Base-by-base conservation (phyloP, 495 filamentous ascomycete species). In the Rhypophila decipiens region DNA sequence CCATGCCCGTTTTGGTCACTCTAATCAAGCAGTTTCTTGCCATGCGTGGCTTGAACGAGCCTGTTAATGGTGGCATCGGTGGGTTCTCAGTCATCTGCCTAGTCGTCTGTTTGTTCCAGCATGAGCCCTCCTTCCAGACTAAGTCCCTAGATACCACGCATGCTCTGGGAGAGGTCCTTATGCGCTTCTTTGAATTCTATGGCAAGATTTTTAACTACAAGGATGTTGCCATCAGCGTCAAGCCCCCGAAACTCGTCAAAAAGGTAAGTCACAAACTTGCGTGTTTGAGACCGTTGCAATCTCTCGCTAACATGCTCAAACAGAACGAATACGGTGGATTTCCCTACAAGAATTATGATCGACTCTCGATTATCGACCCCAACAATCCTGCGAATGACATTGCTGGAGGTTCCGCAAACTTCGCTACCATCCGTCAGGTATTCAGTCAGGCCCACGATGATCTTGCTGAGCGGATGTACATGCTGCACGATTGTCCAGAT, bases 71-170 rank as follows among this genome's bases (percentile, higher is more conserved):
- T 46, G 94, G 94, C 0, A 74, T 98, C n/a, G 94, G 93, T 27
- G 90, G 91, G 1, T 96, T 97, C 58, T 85, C 89, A 1, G 84
- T 95, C 43, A 95, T 85, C 34, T 98, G 94, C 68, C 75, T 98
- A 35, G 86, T 96, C n/a, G 82, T 88, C 42, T 88, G 83, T 63
- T 70, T 96, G 53, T 66, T 97, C 13, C 85, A 96, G 55, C 77
- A 83, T 47, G 75, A 85, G 69, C 87, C 89, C 3, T 73, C 82
- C 39, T 63, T 84, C 2, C 76, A 82, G 42, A 75, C 70, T 45
- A 67, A 74, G 12, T 69, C 75, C 22, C 62, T 85, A 55, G 60
- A 74, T 19, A 71, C 77, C 1, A 69, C 78, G 34, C 72, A 81
- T 5, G 79, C 91, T 58, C 72, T 94, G 2, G 93, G 88, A 15